Percentiles rank a stretch among this genome's conserved stretches.
phyloP scores from a whole-genome alignment of 78 protist genomes.

The Protostelium mycophagum region DNA sequence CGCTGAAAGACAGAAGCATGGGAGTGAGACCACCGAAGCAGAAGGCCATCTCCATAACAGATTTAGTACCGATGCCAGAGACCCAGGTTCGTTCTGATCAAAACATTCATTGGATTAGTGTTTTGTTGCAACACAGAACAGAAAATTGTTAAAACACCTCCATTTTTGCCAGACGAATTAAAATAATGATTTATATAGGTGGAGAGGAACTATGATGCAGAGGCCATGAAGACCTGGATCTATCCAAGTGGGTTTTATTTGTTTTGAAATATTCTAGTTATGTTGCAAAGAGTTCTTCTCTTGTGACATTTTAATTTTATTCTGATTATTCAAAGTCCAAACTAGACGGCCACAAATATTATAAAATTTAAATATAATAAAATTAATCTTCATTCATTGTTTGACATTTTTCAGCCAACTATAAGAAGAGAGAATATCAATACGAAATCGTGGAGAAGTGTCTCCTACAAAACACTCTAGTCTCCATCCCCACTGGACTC shows the following conservation, averaged over 20 bases:
- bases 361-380: too few species aligned
- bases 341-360: too few species aligned
- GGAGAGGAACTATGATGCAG: not conserved
- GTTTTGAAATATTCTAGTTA: not conserved
- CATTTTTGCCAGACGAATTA: not conserved
- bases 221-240: constrained; percentile 3
- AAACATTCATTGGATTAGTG: too few species aligned
- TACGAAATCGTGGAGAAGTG: constrained; percentile 32
- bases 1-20: not conserved
- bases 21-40: not conserved
- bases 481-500: constrained; percentile 92
- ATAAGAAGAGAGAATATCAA: constrained; percentile 67
- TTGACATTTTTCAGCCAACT: constrained; percentile 23
- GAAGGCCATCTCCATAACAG: not conserved
- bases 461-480: constrained; percentile 75
- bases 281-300: not conserved
- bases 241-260: constrained; percentile 20
- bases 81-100: too few species aligned
- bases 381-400: too few species aligned
- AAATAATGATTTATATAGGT: too few species aligned
- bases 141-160: not conserved
- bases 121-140: too few species aligned
- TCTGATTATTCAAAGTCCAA: too few species aligned
- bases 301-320: too few species aligned
- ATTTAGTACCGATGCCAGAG: not conserved